Conservation (phyloP, 768 basidiomycete genomes). For the Amylocystis lapponica region DNA sequence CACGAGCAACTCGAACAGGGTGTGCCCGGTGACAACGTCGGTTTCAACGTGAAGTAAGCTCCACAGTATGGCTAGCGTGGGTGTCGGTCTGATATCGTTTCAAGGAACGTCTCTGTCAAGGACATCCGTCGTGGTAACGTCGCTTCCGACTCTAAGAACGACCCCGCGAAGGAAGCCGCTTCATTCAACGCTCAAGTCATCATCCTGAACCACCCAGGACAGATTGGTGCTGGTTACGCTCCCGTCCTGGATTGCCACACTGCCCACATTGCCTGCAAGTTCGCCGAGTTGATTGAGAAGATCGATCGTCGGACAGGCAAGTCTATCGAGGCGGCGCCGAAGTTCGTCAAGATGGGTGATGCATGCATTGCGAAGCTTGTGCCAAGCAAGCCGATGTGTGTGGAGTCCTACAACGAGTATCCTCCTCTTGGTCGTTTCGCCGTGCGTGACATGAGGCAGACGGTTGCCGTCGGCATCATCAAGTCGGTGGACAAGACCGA, state of each 20-base stretch:
- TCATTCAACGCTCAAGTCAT: slow-evolving; percentile 99
- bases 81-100: no score
- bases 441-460: slow-evolving; percentile 99
- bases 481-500: slow-evolving; percentile 96
- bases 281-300: slow-evolving; percentile 97
- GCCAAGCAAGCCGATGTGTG: slow-evolving; percentile 95
- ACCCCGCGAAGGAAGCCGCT: slow-evolving; percentile 98
- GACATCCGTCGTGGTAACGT: slow-evolving; percentile 99
- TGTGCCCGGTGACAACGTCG: slow-evolving; percentile 97
- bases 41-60: slow-evolving; percentile 93
- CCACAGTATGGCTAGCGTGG: no score
- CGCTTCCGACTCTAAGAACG: slow-evolving; percentile 99
- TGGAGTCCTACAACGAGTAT: slow-evolving; percentile 93
- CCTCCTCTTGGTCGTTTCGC: slow-evolving; percentile 99
- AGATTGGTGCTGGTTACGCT: slow-evolving; percentile 98
- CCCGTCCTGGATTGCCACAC: slow-evolving; percentile 99
- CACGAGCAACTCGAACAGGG: slow-evolving; percentile 97
- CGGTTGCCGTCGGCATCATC: slow-evolving; percentile 98
- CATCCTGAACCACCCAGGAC: slow-evolving; percentile 99
- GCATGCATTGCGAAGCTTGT: slow-evolving; percentile 98
- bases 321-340: slow-evolving; percentile 79
- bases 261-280: slow-evolving; percentile 99
- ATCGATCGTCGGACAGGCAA: slow-evolving; percentile 99
- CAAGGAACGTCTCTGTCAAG: slow-evolving; percentile 99
- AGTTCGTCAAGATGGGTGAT: slow-evolving; percentile 99